Conservation (phyloP, 164 flowering plant species). For the Pachysandra terminalis region DNA sequence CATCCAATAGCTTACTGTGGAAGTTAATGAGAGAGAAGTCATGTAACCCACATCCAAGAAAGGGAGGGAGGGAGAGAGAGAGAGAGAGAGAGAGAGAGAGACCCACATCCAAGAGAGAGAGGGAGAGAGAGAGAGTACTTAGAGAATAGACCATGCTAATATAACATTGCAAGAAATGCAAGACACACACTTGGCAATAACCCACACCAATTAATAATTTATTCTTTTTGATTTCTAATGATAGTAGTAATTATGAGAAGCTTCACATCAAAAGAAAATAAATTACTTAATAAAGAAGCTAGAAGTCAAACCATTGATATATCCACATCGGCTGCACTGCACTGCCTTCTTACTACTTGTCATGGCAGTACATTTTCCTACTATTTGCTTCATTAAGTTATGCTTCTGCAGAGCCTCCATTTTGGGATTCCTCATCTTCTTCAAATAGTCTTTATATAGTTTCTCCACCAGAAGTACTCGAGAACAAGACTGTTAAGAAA, state of each 20-base stretch:
- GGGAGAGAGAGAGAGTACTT: neutral
- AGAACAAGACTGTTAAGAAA: constrained; percentile 60
- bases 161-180: neutral
- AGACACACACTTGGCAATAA: neutral
- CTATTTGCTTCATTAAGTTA: constrained; percentile 44
- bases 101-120: no score
- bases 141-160: neutral
- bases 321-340: constrained; percentile 64
- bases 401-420: constrained; percentile 55
- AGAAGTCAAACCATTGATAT: constrained; percentile 60
- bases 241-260: neutral
- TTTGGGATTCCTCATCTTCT: constrained; percentile 69
- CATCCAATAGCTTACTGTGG: neutral
- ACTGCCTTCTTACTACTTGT: constrained; percentile 36
- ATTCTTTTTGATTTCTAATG: neutral
- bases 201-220: neutral
- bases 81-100: neutral
- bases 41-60: neutral
- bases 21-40: neutral
- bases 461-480: constrained; percentile 69
- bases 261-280: neutral
- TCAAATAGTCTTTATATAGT: constrained; percentile 39
- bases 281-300: neutral
- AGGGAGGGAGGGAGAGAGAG: no score
- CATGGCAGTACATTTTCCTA: constrained; percentile 46